Percentiles rank a stretch among this genome's conserved stretches.
These are phyloP conservation scores for Glycyrrhiza uralensis DNA, from an alignment of 306 rosid species.

Conservation along the genomic window DNA sequence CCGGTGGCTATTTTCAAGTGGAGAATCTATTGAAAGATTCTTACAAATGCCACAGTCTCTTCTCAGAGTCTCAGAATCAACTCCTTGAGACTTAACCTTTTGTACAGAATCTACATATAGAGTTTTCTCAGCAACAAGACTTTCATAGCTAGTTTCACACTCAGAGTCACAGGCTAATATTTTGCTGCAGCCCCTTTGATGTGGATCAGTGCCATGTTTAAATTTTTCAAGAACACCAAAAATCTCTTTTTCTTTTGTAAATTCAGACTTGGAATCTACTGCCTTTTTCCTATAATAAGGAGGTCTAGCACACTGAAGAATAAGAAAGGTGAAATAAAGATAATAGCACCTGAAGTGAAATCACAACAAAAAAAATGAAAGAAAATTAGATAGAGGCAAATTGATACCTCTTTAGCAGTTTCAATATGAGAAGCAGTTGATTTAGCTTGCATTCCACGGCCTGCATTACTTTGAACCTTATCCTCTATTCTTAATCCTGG, in stretches of 20 bases:
- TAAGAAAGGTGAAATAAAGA: conserved; percentile 17
- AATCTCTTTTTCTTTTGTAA: conserved; percentile 27
- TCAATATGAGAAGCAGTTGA: conserved; percentile 40
- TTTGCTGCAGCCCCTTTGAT: conserved; percentile 33
- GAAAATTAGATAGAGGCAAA: background rate
- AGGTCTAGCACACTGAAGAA: conserved; percentile 43
- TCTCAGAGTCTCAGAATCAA: conserved; percentile 27
- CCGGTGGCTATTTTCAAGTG: conserved; percentile 31
- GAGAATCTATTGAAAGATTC: conserved; percentile 32
- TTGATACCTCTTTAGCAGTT: conserved; percentile 45
- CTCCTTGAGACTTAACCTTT: conserved; percentile 37
- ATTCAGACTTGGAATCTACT: conserved; percentile 27
- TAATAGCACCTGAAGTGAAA: conserved; percentile 3
- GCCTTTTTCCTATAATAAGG: conserved; percentile 25
- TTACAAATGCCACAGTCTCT: conserved; percentile 32
- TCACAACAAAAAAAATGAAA: background rate
- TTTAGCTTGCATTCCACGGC: conserved; percentile 37
- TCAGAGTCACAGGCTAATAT: conserved; percentile 29
- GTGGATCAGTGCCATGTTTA: conserved; percentile 27
- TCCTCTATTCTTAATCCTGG: conserved; percentile 51
- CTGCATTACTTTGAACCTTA: conserved; percentile 32
- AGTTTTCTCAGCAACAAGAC: conserved; percentile 74
- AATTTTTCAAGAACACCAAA: conserved; percentile 38
- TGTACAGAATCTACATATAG: conserved; percentile 62
- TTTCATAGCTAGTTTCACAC: conserved; percentile 32